Evolutionary conservation across 1,139 yeast species (phyloP), one percentile per base, ranked within the genome.

Genomic region (Scheffersomyces quercinus): DNA sequence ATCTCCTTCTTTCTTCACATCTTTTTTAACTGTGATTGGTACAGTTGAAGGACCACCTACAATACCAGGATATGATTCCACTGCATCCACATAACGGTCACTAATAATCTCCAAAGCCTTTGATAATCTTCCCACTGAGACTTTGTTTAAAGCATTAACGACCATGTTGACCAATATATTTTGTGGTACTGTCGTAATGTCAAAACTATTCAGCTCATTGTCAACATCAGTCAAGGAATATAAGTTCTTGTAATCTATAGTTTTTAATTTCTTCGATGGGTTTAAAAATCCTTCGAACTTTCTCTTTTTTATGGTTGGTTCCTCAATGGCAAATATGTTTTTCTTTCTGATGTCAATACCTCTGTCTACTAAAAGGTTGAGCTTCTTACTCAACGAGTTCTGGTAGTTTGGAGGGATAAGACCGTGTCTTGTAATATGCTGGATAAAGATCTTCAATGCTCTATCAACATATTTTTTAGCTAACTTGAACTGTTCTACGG

Each of bases 31-130:
- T 10, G 37, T 26, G n/a, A 38, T 38, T 16, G 40, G 28, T 28
- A 15, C 13, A 20, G 45, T 37, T 39, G 36, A 33, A 30, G 36
- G 28, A 28, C 37, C 45, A 40, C 38, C 29, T 29, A 31, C 12
- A 30, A 30, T 20, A 20, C 35, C 34, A 30, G 15, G 30, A 39
- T 40, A 13, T 41, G 42, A 33, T 10, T 38, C 47, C 1, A 67
- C 42, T 2, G 67, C 73, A 47, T 63, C 55, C 26, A 53, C 53
- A 48, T 83, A 82, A 46, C 97, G 73, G 11, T 84, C 79, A 31
- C 82, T 72, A 4, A 88, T 79, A 40, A 88, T 81, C 14, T 81
- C 80, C 47, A 89, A 68, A 0, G 88, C 95, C 47, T 82, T 80
- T n/a, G 81, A 70, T 37, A 93, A 70, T 47, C 74, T 77, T 8